phyloP scores from a whole-genome alignment of 257 asterid genomes.

The Solanum commersonii region DNA sequence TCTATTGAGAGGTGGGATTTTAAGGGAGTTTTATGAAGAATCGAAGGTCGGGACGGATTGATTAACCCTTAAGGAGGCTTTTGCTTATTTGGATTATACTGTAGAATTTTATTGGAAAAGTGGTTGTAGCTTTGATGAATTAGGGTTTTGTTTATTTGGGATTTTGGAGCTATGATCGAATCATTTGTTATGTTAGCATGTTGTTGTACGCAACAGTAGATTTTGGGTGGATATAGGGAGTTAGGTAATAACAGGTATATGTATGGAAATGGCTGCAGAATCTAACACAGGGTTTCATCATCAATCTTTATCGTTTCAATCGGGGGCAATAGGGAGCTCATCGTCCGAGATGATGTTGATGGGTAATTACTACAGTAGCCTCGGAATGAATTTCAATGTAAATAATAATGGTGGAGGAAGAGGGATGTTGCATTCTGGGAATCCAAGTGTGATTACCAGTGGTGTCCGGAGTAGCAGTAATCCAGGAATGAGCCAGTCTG shows the following conservation, averaged over 20 bases:
- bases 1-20: not conserved
- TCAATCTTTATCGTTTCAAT: constrained; percentile 33
- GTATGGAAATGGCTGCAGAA: constrained; percentile 48
- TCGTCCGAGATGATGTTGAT: constrained; percentile 33
- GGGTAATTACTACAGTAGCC: constrained; percentile 29
- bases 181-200: not conserved
- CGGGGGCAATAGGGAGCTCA: constrained; percentile 10
- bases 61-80: not conserved
- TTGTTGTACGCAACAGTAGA: not conserved
- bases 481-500: constrained; percentile 24
- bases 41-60: not conserved
- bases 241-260: not conserved
- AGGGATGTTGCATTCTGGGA: constrained; percentile 29
- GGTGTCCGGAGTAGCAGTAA: not conserved
- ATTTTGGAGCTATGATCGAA: not conserved
- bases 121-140: not conserved
- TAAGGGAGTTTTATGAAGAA: not conserved
- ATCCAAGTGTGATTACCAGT: constrained; percentile 1
- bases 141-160: not conserved
- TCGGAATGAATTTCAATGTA: constrained; percentile 23
- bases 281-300: constrained; percentile 42
- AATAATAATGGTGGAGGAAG: constrained; percentile 24
- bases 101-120: not conserved
- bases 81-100: not conserved
- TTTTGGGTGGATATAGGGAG: not conserved